Evolutionary conservation across 2,329 filamentous ascomycete species (phyloP), one percentile per base, ranked within the genome.

Genomic region (Aspergillus proliferans): DNA sequence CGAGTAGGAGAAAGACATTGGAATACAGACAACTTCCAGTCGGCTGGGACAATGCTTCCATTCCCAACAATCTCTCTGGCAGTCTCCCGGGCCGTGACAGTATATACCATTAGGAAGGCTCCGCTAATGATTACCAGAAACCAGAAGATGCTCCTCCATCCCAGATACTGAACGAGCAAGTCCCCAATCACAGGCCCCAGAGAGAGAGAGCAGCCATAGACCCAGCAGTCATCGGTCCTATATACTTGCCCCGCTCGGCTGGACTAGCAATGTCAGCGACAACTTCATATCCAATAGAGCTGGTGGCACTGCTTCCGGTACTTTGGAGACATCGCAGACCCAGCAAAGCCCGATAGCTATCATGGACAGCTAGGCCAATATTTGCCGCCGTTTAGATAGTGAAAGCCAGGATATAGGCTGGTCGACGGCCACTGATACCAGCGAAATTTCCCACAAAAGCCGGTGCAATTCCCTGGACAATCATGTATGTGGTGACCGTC

Each of bases 131-230:
- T 58, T 6, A 56, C 51, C 5, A 68, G 51, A 38, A 68, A 61
- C 64, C 63, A 67, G 51, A 67, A 67, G 3, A 65, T 59, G 42
- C 55, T 61, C 22, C 55, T 49, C 61, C 63, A 67, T 18, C 60
- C 59, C 21, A 59, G 52, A 10, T 49, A 56, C 30, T 52, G 47
- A 5, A 57, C 50, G 6, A 66, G 45, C n/a, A 62, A 40, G 6
- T 63, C 64, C 24, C 65, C 64, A 19, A 68, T 48, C 6, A 66
- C 51, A 6, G 65, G 65, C 2, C 63, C 65, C 0, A 66, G 18
- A 1, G 58, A 58, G 10, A 61, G 61, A 15, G 15, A 0, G 58
- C 60, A 12, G 59, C 45, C 45, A 57, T 60, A 4, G 54, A 49
- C 1, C 61, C 58, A 21, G 60, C 58, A 15, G 54, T 49, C 28